These are phyloP conservation scores for Parascedosporium putredinis DNA, from an alignment of 2,329 filamentous ascomycete species.

Conservation along the genomic window DNA sequence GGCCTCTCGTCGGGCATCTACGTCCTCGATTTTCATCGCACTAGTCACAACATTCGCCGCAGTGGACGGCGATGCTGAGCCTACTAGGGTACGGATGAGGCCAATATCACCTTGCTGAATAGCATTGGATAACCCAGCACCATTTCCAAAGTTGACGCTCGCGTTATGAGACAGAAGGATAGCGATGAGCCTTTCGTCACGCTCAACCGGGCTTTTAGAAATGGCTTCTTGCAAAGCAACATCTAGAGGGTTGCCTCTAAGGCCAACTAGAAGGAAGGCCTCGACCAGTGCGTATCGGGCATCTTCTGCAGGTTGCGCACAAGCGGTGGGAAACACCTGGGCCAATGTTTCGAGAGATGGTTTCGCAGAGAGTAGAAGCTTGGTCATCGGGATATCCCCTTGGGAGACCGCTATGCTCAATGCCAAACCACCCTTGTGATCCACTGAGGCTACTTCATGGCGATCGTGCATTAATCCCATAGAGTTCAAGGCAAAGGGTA, in stretches of 20 bases:
- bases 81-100: constrained; percentile 34
- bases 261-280: constrained; percentile 36
- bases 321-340: constrained; percentile 37
- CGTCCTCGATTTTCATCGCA: constrained; percentile 35
- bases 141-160: constrained; percentile 43
- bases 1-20: constrained; percentile 33
- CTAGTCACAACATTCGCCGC: constrained; percentile 35
- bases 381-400: constrained; percentile 32
- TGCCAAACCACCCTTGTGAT: constrained; percentile 40
- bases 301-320: constrained; percentile 25
- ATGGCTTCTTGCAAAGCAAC: constrained; percentile 42
- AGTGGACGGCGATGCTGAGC: constrained; percentile 34
- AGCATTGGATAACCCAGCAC: constrained; percentile 35
- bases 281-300: constrained; percentile 39
- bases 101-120: constrained; percentile 36
- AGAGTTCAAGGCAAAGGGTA: constrained; percentile 12
- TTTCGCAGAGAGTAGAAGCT: constrained; percentile 33
- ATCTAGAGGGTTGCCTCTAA: constrained; percentile 36
- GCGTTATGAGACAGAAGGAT: constrained; percentile 41
- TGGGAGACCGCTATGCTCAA: constrained; percentile 37
- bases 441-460: constrained; percentile 41
- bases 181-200: constrained; percentile 41
- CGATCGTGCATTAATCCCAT: constrained; percentile 23
- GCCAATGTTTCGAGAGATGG: constrained; percentile 37
- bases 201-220: constrained; percentile 31